A percentile compares a stretch with the other conserved stretches of the same genome.
phyloP scores from a whole-genome alignment of 371 early-diverging fungal genomes.

The Mucor mucedo region DNA sequence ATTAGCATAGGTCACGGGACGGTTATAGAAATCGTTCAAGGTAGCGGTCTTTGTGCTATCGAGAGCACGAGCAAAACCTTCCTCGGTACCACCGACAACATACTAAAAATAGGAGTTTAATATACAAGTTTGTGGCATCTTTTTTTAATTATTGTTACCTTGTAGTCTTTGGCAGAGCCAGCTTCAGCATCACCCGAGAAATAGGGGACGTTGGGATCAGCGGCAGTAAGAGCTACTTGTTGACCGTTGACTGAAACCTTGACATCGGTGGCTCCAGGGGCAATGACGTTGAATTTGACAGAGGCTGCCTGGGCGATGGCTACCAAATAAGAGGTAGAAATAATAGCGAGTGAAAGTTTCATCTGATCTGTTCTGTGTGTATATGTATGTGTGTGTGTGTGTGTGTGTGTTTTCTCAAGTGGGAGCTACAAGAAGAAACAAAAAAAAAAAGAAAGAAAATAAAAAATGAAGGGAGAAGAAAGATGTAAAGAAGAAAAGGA shows the following conservation, averaged over 20 bases:
- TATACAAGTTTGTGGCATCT: neutral
- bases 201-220: conserved; percentile 51
- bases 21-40: conserved; percentile 54
- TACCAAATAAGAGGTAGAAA: conserved; percentile 27
- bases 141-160: conserved; percentile 20
- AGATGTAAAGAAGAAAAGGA: neutral
- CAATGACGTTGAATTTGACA: conserved; percentile 56
- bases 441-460: conserved; percentile 6
- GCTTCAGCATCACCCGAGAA: conserved; percentile 50
- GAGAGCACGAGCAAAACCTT: conserved; percentile 52
- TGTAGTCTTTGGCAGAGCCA: conserved; percentile 44
- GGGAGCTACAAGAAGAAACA: conserved; percentile 7
- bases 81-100: conserved; percentile 48
- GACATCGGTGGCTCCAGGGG: conserved; percentile 53
- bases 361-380: conserved; percentile 10
- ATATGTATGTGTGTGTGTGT: neutral
- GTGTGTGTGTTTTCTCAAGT: neutral
- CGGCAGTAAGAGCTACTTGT: conserved; percentile 37
- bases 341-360: conserved; percentile 31
- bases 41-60: conserved; percentile 38
- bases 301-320: conserved; percentile 43
- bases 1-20: conserved; percentile 59
- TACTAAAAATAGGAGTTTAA: conserved; percentile 31
- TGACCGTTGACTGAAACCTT: conserved; percentile 57
- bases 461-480: neutral